A percentile compares a stretch with the other conserved stretches of the same genome.
These are phyloP conservation scores for Nicotiana knightiana DNA, from an alignment of 257 asterid species.

Conservation along the genomic window DNA sequence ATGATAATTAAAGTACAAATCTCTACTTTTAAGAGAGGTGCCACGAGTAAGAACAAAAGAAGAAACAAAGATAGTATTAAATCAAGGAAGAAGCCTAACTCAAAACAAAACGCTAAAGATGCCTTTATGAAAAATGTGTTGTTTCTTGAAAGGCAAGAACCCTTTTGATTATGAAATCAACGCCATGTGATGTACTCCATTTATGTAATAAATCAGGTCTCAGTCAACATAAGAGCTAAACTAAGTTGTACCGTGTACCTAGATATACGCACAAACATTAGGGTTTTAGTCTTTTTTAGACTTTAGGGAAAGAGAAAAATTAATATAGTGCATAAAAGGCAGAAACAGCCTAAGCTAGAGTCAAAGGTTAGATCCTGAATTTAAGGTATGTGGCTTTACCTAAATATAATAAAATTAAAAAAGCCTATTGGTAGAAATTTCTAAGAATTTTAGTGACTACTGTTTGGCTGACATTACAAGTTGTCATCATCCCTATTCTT, in stretches of 20 bases:
- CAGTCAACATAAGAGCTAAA: neutral
- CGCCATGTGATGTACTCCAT: neutral
- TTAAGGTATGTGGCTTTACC: constrained; percentile 17
- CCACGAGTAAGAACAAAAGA: constrained; percentile 7
- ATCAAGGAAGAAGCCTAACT: constrained; percentile 3
- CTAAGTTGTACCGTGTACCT: neutral
- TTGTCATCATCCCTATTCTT: constrained; percentile 8
- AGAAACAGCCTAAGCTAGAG: constrained; percentile 5
- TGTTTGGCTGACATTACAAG: constrained; percentile 4
- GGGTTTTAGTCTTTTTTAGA: constrained; percentile 13
- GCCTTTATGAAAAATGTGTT: constrained; percentile 24
- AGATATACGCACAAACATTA: neutral
- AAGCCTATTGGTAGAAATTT: constrained; percentile 8
- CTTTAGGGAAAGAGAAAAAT: neutral
- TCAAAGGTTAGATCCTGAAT: constrained; percentile 31
- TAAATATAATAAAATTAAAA: too few species aligned
- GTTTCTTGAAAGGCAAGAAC: constrained; percentile 17
- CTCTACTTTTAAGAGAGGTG: constrained; percentile 6
- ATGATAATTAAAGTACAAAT: neutral
- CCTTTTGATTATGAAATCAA: constrained; percentile 10
- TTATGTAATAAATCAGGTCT: neutral
- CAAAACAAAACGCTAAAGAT: constrained; percentile 18
- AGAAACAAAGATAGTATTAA: constrained; percentile 16
- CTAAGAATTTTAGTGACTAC: neutral
- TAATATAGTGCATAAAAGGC: neutral